Evolutionary conservation across 495 filamentous ascomycete species (phyloP).

Genomic region (Neurospora sp.): DNA sequence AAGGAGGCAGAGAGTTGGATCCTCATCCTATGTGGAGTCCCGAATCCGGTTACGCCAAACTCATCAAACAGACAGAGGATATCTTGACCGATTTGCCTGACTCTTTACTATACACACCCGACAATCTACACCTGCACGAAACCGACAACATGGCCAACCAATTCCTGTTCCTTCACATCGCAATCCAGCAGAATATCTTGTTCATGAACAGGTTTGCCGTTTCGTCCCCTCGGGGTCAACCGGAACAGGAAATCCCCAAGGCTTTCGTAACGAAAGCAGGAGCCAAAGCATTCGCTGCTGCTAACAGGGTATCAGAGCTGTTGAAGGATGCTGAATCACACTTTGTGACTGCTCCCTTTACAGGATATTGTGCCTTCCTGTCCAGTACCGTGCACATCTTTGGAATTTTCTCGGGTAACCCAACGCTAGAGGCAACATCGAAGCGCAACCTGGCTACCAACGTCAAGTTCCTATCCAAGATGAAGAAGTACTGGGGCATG

Average conservation of each 20-base stretch:
- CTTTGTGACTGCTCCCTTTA: slow-evolving; percentile 79
- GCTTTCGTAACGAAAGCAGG: slow-evolving; percentile 68
- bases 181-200: slow-evolving; percentile 76
- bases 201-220: slow-evolving; percentile 87
- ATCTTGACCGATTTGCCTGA: slow-evolving; percentile 62
- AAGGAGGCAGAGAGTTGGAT: slow-evolving; percentile 80
- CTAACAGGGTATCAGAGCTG: slow-evolving; percentile 76
- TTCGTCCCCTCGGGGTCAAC: slow-evolving; percentile 54
- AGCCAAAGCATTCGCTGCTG: slow-evolving; percentile 72
- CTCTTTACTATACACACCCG: slow-evolving; percentile 57
- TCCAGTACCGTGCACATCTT: slow-evolving; percentile 89
- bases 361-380: slow-evolving; percentile 87
- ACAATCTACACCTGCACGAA: slow-evolving; percentile 78
- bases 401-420: slow-evolving; percentile 74
- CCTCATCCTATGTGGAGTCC: slow-evolving; percentile 68
- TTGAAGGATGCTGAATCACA: slow-evolving; percentile 71
- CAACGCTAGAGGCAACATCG: slow-evolving; percentile 59
- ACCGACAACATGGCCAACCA: slow-evolving; percentile 80
- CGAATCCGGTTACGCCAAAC: slow-evolving; percentile 59
- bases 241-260: slow-evolving; percentile 66
- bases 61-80: slow-evolving; percentile 60
- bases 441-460: slow-evolving; percentile 85
- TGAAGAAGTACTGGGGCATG: slow-evolving; percentile 97
- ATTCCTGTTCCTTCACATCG: slow-evolving; percentile 89
- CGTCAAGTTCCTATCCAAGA: slow-evolving; percentile 79